These are phyloP conservation scores for Kodamaea kaohsiungensis DNA, from an alignment of 805 yeast species.

Conservation along the genomic window DNA sequence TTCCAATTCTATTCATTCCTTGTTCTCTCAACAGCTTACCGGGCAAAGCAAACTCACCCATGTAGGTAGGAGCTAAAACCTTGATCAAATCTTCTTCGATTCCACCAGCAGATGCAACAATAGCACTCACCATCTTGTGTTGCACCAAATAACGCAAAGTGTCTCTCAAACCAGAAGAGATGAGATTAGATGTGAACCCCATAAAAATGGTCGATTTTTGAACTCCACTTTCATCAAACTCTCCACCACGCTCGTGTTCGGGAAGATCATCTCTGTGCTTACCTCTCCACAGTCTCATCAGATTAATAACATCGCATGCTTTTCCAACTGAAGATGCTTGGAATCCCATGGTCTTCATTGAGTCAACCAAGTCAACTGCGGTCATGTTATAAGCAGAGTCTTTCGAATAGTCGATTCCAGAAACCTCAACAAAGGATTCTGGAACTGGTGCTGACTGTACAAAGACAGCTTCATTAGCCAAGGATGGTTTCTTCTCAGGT, in stretches of 20 bases:
- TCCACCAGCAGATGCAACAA: conserved; percentile 98
- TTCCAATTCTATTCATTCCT: conserved; percentile 98
- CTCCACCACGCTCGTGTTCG: conserved; percentile 68
- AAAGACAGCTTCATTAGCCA: conserved; percentile 90
- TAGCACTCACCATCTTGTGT: conserved; percentile 90
- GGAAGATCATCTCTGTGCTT: conserved; percentile 64
- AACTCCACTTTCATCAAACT: conserved; percentile 68
- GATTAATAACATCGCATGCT: conserved; percentile 90
- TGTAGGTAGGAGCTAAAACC: conserved; percentile 92
- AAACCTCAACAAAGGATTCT: conserved; percentile 71
- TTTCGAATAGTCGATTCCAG: conserved; percentile 87
- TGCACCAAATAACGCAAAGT: conserved; percentile 87
- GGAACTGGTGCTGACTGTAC: conserved; percentile 87
- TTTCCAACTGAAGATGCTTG: conserved; percentile 85
- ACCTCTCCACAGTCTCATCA: conserved; percentile 95
- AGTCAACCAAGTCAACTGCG: conserved; percentile 74
- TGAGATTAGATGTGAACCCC: conserved; percentile 96
- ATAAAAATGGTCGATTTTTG: conserved; percentile 89
- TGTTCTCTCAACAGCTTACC: conserved; percentile 86
- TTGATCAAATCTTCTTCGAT: conserved; percentile 97
- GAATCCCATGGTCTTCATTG: conserved; percentile 96
- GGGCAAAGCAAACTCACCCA: conserved; percentile 85
- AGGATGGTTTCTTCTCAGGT: conserved; percentile 49
- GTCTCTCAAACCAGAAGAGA: conserved; percentile 91
- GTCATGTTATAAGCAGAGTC: conserved; percentile 73